Evolutionary conservation across 768 basidiomycete genomes (phyloP), one percentile per base, ranked within the genome.

Genomic region (Boletus pseudo-olivaceus): DNA sequence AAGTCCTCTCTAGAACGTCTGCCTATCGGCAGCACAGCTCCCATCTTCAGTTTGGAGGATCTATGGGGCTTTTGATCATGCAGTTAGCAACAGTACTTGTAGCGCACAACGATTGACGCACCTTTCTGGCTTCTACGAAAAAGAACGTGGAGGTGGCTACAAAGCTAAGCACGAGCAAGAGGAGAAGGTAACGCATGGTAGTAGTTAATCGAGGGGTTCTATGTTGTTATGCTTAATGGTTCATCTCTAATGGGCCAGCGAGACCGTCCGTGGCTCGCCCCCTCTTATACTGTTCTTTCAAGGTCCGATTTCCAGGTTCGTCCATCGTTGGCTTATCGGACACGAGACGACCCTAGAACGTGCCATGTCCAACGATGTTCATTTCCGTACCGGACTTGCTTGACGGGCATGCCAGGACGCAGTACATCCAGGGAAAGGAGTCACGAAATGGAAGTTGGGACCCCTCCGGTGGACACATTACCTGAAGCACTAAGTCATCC

Each of bases 221-320:
- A 32, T 39, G 44, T 47, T 7, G 47, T 47, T 5, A 40, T 47
- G 47, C 57, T 54, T 58, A 67, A 57, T 60, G 30, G 55, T 65
- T 65, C 65, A 66, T 66, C 20, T 68, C 58, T 67, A 55, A 45
- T 66, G 66, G 66, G 65, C 66, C 66, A 38, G 33, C 43, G 49
- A 53, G 30, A 53, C 54, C 27, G 15, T 47, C 41, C 37, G 19
- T 26, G 10, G 26, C 47, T 49, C 45, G 29, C 39, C 47, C 53
- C 23, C 27, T 68, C 63, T 67, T 66, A 66, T 66, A 68, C 56
- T 6, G 12, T 40, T 34, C 63, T 51, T 66, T 66, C 60, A 53
- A 56, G 55, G 52, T 65, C 65, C 66, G 66, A 59, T 23, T 23
- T 29, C 41, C 32, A 38, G 27, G 39, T 29, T 27, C 43, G 35